Conservation (phyloP, 1,139 yeast species). For the Zygosaccharomyces pseudobailii region DNA sequence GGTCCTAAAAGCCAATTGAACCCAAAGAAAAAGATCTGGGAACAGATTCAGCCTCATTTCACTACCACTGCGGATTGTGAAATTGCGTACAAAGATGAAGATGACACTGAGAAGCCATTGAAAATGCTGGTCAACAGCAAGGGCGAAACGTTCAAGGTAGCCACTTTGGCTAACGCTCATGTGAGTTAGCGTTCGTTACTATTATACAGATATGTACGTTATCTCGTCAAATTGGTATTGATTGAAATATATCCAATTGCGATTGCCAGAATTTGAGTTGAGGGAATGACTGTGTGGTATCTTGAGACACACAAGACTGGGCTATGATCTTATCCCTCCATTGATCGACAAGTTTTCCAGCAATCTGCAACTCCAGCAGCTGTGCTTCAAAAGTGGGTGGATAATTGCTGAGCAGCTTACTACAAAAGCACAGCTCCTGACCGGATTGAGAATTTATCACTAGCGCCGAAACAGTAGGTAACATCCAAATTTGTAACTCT, state of each 20-base stretch:
- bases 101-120: conserved; percentile 67
- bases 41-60: conserved; percentile 86
- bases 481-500: conserved; percentile 15
- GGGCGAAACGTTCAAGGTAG: conserved; percentile 69
- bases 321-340: conserved; percentile 24
- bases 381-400: background rate
- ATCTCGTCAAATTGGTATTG: conserved; percentile 1
- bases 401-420: conserved; percentile 14
- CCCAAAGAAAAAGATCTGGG: conserved; percentile 99
- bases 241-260: conserved; percentile 13
- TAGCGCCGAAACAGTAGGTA: conserved; percentile 20
- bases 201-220: background rate
- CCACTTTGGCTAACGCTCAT: conserved; percentile 61
- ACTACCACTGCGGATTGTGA: conserved; percentile 71
- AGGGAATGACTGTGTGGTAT: conserved; percentile 20
- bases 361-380: conserved; percentile 16
- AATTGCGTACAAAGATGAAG: conserved; percentile 66
- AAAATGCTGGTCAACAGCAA: conserved; percentile 71
- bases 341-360: conserved; percentile 18
- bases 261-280: conserved; percentile 27
- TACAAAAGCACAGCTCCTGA: conserved; percentile 19
- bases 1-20: conserved; percentile 89
- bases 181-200: conserved; percentile 51
- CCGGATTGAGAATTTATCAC: conserved; percentile 12
- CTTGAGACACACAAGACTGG: conserved; percentile 21